Percentiles rank a stretch among this genome's conserved stretches.
Conservation (phyloP, 331 rosid species). For the Quercus phellos region DNA sequence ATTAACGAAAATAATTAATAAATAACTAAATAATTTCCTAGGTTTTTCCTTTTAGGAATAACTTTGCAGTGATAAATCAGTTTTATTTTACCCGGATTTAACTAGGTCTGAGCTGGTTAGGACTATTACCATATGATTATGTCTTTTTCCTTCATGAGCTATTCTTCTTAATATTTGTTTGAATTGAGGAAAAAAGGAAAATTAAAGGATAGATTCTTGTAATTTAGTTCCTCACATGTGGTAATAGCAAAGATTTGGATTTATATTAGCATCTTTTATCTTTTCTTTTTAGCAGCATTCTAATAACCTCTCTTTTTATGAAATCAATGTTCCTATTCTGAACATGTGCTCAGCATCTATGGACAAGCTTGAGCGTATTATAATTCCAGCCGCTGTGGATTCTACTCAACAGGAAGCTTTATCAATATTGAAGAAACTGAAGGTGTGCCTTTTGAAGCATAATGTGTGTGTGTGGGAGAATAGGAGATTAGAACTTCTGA, state of each 20-base stretch:
- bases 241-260: no score
- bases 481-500: background rate
- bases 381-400: conserved; percentile 58
- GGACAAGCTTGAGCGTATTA: conserved; percentile 48
- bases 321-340: background rate
- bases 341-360: conserved; percentile 21
- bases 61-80: background rate
- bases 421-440: conserved; percentile 55
- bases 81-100: background rate
- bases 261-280: background rate
- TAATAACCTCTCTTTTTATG: background rate
- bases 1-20: no score
- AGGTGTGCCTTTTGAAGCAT: conserved; percentile 49
- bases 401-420: conserved; percentile 77
- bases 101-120: background rate
- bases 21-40: background rate
- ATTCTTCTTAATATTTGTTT: background rate
- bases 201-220: no score
- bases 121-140: background rate
- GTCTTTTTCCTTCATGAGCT: background rate
- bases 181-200: no score
- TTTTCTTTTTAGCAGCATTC: background rate
- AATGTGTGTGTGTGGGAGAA: background rate
- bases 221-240: no score
- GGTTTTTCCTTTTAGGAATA: background rate